Percentiles rank a stretch among this genome's conserved stretches.
Evolutionary conservation across 176 grass and related monocot species (phyloP).

Genomic region (sorghum (Sorghum bicolor)): Sorghum_bicolor_NCBIv3 NC_012872.2:64653001-64653500

Average conservation of each 20-base stretch:
- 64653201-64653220: background rate
- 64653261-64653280: background rate
- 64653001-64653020: background rate
- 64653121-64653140: background rate
- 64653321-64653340: background rate
- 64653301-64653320: background rate
- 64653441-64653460: background rate
- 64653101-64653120: background rate
- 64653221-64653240: background rate
- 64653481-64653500: background rate
- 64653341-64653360: background rate
- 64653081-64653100: background rate
- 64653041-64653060: background rate
- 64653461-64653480: conserved; percentile 15
- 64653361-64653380: background rate
- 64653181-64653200: background rate
- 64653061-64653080: background rate
- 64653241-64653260: background rate
- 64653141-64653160: conserved; percentile 23
- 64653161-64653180: conserved; percentile 6
- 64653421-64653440: background rate
- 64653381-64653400: background rate
- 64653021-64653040: background rate
- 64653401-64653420: background rate
- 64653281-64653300: background rate